Conservation (phyloP, 2,329 filamentous ascomycete genomes). For the Talaromyces sp. region DNA sequence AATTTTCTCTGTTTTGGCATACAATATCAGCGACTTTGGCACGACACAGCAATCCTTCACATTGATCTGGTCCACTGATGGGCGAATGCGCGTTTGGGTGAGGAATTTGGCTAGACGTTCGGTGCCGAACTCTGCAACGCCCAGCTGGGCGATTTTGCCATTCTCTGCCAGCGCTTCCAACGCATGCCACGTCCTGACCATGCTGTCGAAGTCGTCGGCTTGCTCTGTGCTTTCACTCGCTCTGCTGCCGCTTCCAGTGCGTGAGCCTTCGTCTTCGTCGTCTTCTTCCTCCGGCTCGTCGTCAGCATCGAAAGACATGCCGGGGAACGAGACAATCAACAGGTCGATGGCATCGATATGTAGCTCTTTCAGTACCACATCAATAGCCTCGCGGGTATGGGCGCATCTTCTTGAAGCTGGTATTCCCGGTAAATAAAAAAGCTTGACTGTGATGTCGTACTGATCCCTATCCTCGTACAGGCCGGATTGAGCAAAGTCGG, state of each 20-base stretch:
- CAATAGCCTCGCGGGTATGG: slow-evolving; percentile 73
- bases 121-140: slow-evolving; percentile 86
- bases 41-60: slow-evolving; percentile 94
- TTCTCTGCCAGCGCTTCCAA: slow-evolving; percentile 69
- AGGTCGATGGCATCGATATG: slow-evolving; percentile 73
- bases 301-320: slow-evolving; percentile 87
- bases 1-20: slow-evolving; percentile 78
- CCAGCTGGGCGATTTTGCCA: slow-evolving; percentile 70
- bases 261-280: slow-evolving; percentile 36
- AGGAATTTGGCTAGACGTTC: slow-evolving; percentile 77
- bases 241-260: slow-evolving; percentile 61
- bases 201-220: slow-evolving; percentile 54
- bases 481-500: slow-evolving; percentile 66
- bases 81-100: slow-evolving; percentile 63
- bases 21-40: slow-evolving; percentile 75
- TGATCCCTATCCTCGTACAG: slow-evolving; percentile 75
- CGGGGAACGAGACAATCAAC: slow-evolving; percentile 88
- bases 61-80: slow-evolving; percentile 92
- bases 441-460: slow-evolving; percentile 92
- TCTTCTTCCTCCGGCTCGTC: slow-evolving; percentile 71
- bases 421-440: slow-evolving; percentile 82
- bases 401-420: slow-evolving; percentile 59
- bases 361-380: slow-evolving; percentile 75
- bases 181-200: slow-evolving; percentile 63
- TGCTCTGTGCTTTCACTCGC: slow-evolving; percentile 32